Base-by-base conservation (phyloP, 208 protist species). In the Trypanosoma avium region DNA sequence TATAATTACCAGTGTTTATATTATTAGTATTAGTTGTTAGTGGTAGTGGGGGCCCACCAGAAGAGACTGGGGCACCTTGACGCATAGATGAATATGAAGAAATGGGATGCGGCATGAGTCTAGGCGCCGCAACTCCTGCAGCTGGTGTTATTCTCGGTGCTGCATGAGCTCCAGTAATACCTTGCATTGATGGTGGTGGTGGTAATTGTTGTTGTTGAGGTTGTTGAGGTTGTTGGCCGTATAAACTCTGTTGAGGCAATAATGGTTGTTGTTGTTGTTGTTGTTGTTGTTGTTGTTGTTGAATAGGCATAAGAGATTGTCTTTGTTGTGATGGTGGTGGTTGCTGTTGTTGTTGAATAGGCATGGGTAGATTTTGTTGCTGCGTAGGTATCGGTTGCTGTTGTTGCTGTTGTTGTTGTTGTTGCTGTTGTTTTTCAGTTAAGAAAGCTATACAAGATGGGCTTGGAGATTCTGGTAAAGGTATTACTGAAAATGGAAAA, bases 31-130 rank as follows among this genome's bases (percentile, higher is more conserved):
- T 27, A 49, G 67, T 3, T 35, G 50, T 38, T 10, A 26, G 13
- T 21, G 64, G 29, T n/a, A 55, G 67, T 32, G 68, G 57, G 32
- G 74, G 68, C 26, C 30, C n/a, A n/a, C n/a, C 40, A 27, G 57
- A 40, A 35, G 60, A 27, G 12, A 47, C 29, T 46, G 30, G 19
- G 36, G 35, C 3, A 19, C 40, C 52, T 40, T 54, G 63, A 10
- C 43, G 64, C 79, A 79, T 64, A 22, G 82, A 87, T 32, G 86
- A 84, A 66, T 85, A 88, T 19, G 65, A 38, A 0, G 82, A 89
- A 15, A 88, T 84, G 7, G 82, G 80, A 55, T 92, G 73, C 13
- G 79, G 86, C 82, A 88, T 85, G 9, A 88, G 78, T 5, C 80
- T 74, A 52, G 86, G 73, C 50, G 8, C 26, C 15, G 63, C 15